Evolutionary conservation across 257 asterid species (phyloP), one percentile per base, ranked within the genome.

Genomic region (Solanum pimpinellifolium): DNA sequence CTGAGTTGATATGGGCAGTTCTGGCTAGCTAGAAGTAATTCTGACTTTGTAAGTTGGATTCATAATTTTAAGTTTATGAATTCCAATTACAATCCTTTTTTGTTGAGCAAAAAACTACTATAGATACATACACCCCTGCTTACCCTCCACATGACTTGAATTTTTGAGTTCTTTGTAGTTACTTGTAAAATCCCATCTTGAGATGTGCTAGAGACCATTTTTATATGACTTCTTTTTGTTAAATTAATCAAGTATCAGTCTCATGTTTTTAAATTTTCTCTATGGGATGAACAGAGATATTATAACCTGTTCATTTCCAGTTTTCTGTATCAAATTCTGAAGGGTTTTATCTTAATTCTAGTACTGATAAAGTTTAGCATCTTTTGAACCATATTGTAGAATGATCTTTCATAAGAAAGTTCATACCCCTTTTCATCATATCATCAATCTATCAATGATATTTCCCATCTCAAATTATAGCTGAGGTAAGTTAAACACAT

Each of bases 1-100:
- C 98, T 0, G 99, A 97, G 85, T 88, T 97, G 89, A 95, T 97
- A 13, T 97, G 99, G 99, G 96, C 94, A 81, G 95, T 94, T 56
- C 95, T 97, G 41, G 96, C 99, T 1, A 97, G 87, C 91, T 96
- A 92, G 91, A 27, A 39, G n/a, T 15, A 15, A 85, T 47, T 46
- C 25, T 12, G 11, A 80, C 44, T 29, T 80, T 12, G 23, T 10
- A 6, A 3, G 20, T 14, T 3, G 20, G 52, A 74, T 74, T 74
- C 31, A 74, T 10, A 7, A 74, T 74, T 74, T 74, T 5, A 74
- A 37, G 49, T 74, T 35, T 20, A 35, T 37, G 20, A 12, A 74
- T 74, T 37, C 29, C 9, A 18, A 21, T 42, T 39, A 37, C 49
- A 37, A 11, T 11, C 18, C 81, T 2, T 10, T 73, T 73, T 37